phyloP scores from a whole-genome alignment of 768 basidiomycete species.

The Chalciporus sphaerocephalus region DNA sequence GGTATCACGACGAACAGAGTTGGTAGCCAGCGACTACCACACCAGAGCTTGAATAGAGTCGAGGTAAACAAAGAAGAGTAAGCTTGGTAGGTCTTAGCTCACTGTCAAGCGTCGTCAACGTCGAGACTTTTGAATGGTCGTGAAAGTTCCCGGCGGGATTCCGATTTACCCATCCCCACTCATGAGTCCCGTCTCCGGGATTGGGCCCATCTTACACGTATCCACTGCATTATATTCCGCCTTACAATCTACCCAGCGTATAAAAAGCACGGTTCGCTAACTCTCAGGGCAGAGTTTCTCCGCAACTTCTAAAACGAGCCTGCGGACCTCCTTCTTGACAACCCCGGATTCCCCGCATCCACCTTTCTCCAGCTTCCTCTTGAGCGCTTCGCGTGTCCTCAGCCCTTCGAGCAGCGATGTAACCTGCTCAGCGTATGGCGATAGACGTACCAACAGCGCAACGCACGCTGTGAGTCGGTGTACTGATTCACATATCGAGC shows the following conservation, averaged over 20 bases:
- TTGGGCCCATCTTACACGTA: too few relatives aligned
- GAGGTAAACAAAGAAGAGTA: too few relatives aligned
- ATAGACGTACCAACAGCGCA: constrained; percentile 69
- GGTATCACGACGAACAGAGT: not conserved
- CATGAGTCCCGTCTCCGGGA: not conserved
- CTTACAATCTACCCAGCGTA: not conserved
- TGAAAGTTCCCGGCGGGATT: not conserved
- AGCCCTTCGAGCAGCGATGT: constrained; percentile 65
- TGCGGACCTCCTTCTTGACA: constrained; percentile 61
- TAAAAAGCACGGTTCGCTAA: not conserved
- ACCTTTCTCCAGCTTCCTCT: constrained; percentile 52
- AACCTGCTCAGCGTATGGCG: constrained; percentile 63
- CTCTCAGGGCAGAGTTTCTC: constrained; percentile 34
- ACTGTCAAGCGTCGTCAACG: not conserved
- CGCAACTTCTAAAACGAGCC: constrained; percentile 62
- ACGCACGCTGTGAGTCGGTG: constrained; percentile 80
- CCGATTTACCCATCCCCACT: not conserved
- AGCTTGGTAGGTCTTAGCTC: too few relatives aligned
- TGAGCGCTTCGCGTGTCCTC: constrained; percentile 52
- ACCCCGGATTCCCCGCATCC: constrained; percentile 49
- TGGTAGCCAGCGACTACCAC: constrained; percentile 2
- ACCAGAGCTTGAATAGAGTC: not conserved
- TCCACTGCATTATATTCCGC: too few relatives aligned
- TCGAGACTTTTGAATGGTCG: not conserved
- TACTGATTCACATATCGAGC: constrained; percentile 39